A percentile compares a stretch with the other conserved stretches of the same genome.
Conservation (phyloP, 306 rosid genomes). For the Vigna trinervia region DNA sequence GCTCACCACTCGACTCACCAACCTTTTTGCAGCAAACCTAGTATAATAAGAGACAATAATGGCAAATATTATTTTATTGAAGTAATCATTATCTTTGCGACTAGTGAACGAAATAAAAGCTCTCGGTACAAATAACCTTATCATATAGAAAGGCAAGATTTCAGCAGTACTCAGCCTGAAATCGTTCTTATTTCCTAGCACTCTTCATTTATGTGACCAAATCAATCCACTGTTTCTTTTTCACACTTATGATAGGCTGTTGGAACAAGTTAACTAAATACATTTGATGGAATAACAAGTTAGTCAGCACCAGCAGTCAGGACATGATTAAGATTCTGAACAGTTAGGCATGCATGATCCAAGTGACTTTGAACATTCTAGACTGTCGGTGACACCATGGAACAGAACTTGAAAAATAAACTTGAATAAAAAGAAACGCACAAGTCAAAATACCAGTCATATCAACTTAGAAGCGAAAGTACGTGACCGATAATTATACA, state of each 20-base stretch:
- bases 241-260: background rate
- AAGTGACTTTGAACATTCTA: slow-evolving; percentile 34
- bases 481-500: background rate
- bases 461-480: background rate
- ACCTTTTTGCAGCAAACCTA: slow-evolving; percentile 21
- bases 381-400: slow-evolving; percentile 2
- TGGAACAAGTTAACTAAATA: slow-evolving; percentile 33
- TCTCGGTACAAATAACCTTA: slow-evolving; percentile 38
- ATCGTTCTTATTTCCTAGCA: slow-evolving; percentile 13
- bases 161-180: background rate
- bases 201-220: slow-evolving; percentile 27
- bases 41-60: slow-evolving; percentile 27
- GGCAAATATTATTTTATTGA: slow-evolving; percentile 26
- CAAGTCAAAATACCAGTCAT: background rate
- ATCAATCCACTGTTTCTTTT: slow-evolving; percentile 4
- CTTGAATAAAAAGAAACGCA: background rate
- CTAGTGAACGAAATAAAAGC: slow-evolving; percentile 37
- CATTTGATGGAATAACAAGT: slow-evolving; percentile 19
- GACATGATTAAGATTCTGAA: slow-evolving; percentile 26
- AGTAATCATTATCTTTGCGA: slow-evolving; percentile 27
- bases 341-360: slow-evolving; percentile 25
- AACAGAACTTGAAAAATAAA: background rate
- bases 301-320: slow-evolving; percentile 23
- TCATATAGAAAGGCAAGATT: slow-evolving; percentile 2
- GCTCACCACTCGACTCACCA: slow-evolving; percentile 12